Conservation (phyloP, 257 asterid genomes). For the Echium plantagineum region DNA sequence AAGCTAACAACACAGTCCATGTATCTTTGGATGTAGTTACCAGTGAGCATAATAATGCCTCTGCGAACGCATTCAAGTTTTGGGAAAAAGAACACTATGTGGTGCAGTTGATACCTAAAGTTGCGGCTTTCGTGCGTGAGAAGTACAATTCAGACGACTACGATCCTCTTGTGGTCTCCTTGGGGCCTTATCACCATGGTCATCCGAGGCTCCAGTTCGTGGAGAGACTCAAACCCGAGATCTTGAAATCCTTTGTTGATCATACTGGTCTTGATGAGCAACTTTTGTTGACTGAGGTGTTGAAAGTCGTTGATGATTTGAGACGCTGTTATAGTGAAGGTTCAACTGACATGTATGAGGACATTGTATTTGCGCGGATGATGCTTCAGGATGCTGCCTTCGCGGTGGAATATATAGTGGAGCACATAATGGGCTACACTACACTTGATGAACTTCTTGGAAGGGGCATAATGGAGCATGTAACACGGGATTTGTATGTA, state of each 20-base stretch:
- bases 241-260: constrained; percentile 5
- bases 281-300: constrained; percentile 3
- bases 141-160: too few species aligned
- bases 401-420: background rate
- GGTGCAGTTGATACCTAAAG: constrained; percentile 7
- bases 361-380: constrained; percentile 11
- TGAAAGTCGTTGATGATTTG: background rate
- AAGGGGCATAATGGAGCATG: rapidly evolving
- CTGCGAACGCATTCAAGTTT: too few species aligned
- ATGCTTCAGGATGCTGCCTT: constrained; percentile 16
- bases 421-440: too few species aligned
- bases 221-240: too few species aligned
- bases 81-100: too few species aligned
- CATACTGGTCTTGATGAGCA: background rate
- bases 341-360: background rate
- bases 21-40: too few species aligned
- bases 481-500: constrained; percentile 5
- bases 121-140: constrained; percentile 10
- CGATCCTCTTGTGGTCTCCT: too few species aligned
- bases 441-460: too few species aligned
- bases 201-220: too few species aligned
- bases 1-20: too few species aligned
- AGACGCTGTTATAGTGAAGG: constrained; percentile 11
- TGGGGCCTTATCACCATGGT: too few species aligned
- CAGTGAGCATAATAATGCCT: too few species aligned